Conservation (phyloP, 2,329 filamentous ascomycete genomes). For the Cladorrhinum sp. region DNA sequence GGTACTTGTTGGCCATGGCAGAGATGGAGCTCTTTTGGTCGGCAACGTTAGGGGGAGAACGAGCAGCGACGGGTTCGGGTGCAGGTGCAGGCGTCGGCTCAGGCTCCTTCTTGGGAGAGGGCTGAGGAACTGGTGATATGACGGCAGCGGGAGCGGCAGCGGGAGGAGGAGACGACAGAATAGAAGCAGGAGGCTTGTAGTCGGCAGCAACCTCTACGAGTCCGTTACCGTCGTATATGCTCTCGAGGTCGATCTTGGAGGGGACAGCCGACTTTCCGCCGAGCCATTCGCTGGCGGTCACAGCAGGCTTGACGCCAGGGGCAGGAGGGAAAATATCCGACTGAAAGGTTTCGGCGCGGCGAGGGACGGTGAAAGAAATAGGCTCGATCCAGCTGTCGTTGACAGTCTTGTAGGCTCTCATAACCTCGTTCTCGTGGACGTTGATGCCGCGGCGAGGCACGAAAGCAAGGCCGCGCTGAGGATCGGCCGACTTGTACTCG, state of each 20-base stretch:
- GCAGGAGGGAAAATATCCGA: conserved; percentile 94
- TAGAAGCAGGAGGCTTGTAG: conserved; percentile 55
- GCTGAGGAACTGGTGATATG: conserved; percentile 39
- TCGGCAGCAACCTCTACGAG: conserved; percentile 73
- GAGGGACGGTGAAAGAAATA: conserved; percentile 94
- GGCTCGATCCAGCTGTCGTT: conserved; percentile 94
- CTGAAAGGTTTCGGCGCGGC: conserved; percentile 91
- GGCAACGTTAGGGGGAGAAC: conserved; percentile 64
- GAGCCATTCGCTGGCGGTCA: conserved; percentile 81
- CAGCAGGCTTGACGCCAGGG: conserved; percentile 72
- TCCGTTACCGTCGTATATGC: conserved; percentile 79
- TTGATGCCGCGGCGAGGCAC: conserved; percentile 93
- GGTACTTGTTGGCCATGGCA: conserved; percentile 79
- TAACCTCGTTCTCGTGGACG: conserved; percentile 93
- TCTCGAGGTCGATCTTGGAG: conserved; percentile 90
- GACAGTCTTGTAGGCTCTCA: conserved; percentile 95
- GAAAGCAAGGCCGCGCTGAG: conserved; percentile 92
- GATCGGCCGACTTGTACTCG: conserved; percentile 95
- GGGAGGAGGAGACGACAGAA: conserved; percentile 18
- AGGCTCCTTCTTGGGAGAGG: conserved; percentile 49
- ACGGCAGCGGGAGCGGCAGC: conserved; percentile 42
- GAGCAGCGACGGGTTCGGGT: conserved; percentile 34
- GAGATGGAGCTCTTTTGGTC: conserved; percentile 87
- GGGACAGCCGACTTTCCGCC: conserved; percentile 79
- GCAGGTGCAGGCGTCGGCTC: conserved; percentile 44